These are phyloP conservation scores for Nannochloropsis gaditana DNA, from an alignment of 108 stramenopile genomes.

Conservation along the genomic window DNA sequence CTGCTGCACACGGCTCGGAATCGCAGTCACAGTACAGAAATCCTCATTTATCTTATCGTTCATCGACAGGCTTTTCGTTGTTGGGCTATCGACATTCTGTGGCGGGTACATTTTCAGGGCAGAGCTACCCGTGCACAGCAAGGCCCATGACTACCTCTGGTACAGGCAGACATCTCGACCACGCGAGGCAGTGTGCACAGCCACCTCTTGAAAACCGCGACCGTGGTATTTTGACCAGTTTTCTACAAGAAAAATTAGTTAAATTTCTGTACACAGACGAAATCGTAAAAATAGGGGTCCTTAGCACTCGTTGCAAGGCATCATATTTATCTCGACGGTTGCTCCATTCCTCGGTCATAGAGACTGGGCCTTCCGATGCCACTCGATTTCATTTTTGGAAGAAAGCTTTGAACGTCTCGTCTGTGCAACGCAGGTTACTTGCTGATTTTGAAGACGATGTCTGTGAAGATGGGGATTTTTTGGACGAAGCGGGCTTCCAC, in stretches of 20 bases:
- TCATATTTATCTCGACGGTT: background rate
- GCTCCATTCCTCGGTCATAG: background rate
- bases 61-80: too few species aligned
- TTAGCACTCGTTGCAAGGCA: background rate
- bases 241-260: background rate
- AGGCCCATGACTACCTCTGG: too few species aligned
- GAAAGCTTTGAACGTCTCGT: background rate
- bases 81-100: too few species aligned
- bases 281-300: background rate
- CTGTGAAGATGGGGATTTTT: background rate
- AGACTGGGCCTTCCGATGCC: background rate
- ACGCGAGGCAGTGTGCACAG: too few species aligned
- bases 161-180: too few species aligned
- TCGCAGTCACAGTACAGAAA: too few species aligned
- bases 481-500: background rate
- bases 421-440: background rate
- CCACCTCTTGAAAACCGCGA: too few species aligned
- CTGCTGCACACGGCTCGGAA: too few species aligned
- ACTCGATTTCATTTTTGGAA: conserved; percentile 12
- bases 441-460: background rate
- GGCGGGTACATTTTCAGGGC: too few species aligned
- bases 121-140: too few species aligned
- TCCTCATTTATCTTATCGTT: too few species aligned
- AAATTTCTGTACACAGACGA: conserved; percentile 5
- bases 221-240: background rate